phyloP scores from a whole-genome alignment of 164 flowering plant genomes.

The Vitis labrusca region DNA sequence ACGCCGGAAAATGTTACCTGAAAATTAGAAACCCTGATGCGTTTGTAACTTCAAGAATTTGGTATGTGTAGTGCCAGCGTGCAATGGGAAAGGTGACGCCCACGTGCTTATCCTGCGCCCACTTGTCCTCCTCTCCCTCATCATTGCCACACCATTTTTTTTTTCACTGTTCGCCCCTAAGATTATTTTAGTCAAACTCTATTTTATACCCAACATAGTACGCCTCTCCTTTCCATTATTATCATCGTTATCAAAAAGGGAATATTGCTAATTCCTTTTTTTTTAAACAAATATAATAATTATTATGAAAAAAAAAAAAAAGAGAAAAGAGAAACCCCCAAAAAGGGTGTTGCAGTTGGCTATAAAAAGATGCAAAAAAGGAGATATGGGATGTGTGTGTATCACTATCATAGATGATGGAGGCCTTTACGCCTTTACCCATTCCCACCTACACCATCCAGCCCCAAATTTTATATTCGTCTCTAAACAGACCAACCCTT shows the following conservation, averaged over 20 bases:
- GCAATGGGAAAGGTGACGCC: constrained; percentile 43
- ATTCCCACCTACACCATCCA: constrained; percentile 4
- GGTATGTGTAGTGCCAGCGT: constrained; percentile 27
- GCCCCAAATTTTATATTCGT: background rate
- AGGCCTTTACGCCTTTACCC: background rate
- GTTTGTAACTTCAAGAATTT: constrained; percentile 12
- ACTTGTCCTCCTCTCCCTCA: constrained; percentile 37
- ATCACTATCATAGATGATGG: constrained; percentile 24
- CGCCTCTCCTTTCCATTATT: constrained; percentile 15
- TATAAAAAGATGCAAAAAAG: constrained; percentile 4
- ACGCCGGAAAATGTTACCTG: constrained; percentile 15
- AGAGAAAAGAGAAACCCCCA: background rate
- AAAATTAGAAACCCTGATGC: constrained; percentile 1
- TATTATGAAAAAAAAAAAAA: background rate
- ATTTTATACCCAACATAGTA: constrained; percentile 30
- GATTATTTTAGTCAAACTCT: constrained; percentile 38
- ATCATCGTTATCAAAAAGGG: background rate
- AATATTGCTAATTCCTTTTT: background rate
- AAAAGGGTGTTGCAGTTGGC: background rate
- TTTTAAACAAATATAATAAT: background rate
- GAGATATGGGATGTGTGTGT: constrained; percentile 18
- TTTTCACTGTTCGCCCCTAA: background rate
- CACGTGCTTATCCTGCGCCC: constrained; percentile 76
- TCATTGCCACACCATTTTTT: constrained; percentile 37
- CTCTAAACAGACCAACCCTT: constrained; percentile 17